Evolutionary conservation across 371 early-diverging fungal genomes (phyloP).

Genomic region (Mortierella sp.): DNA sequence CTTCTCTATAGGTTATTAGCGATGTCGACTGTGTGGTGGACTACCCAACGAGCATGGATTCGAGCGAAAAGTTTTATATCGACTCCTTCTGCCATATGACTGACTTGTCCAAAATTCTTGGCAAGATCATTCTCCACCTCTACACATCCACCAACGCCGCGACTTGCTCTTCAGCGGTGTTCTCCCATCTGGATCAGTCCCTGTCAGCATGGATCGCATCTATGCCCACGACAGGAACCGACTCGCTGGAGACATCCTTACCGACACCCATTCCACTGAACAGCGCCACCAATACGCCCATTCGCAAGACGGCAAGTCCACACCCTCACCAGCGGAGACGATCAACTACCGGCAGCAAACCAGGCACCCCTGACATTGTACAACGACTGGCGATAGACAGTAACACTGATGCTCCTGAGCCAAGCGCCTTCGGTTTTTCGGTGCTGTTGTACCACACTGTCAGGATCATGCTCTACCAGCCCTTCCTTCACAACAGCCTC

Average conservation of each 20-base stretch:
- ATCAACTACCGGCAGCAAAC: slow-evolving; percentile 58
- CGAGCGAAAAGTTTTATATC: slow-evolving; percentile 63
- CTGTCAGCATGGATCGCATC: slow-evolving; percentile 67
- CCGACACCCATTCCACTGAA: slow-evolving; percentile 21
- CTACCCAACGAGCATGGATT: slow-evolving; percentile 63
- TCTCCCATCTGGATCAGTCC: slow-evolving; percentile 67
- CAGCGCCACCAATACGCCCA: slow-evolving; percentile 29
- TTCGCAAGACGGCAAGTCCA: slow-evolving; percentile 7
- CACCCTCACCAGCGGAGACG: slow-evolving; percentile 57
- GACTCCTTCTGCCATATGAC: slow-evolving; percentile 64
- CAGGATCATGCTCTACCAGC: slow-evolving; percentile 51
- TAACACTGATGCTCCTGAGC: slow-evolving; percentile 3
- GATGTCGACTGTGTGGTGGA: slow-evolving; percentile 73
- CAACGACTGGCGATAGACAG: slow-evolving; percentile 38
- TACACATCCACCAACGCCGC: slow-evolving; percentile 62
- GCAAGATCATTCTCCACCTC: slow-evolving; percentile 69
- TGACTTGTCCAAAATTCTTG: slow-evolving; percentile 67
- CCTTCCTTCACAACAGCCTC: slow-evolving; percentile 48
- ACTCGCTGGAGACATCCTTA: neutral
- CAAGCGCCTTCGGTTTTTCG: slow-evolving; percentile 18
- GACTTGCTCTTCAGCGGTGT: slow-evolving; percentile 61
- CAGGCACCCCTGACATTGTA: slow-evolving; percentile 57
- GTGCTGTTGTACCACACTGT: slow-evolving; percentile 47
- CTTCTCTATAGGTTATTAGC: slow-evolving; percentile 40
- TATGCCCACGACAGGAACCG: slow-evolving; percentile 58